These are phyloP conservation scores for Raddia guianensis DNA, from an alignment of 176 grass and related monocot genomes.

Conservation along the genomic window DNA sequence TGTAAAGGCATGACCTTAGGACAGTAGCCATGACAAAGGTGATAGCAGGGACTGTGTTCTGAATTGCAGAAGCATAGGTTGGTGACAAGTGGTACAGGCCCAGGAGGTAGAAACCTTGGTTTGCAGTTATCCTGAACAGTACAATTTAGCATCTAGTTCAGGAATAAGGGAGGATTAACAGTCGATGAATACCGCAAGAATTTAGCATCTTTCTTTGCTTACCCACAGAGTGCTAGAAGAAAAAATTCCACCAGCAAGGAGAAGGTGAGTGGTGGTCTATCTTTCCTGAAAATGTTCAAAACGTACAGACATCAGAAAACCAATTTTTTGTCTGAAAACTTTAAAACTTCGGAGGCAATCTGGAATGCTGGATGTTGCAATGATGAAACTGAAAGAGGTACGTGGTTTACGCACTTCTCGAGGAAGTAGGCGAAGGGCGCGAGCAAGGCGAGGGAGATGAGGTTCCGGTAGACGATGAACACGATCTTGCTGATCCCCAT, in stretches of 20 bases:
- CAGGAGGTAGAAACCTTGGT: conserved; percentile 97
- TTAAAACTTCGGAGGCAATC: neutral
- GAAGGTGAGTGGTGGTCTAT: conserved; percentile 83
- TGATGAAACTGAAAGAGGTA: neutral
- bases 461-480: conserved; percentile 86
- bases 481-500: conserved; percentile 95
- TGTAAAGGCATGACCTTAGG: conserved; percentile 45
- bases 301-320: neutral
- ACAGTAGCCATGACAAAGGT: conserved; percentile 80
- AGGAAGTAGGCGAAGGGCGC: conserved; percentile 96
- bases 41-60: conserved; percentile 85
- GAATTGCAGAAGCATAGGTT: conserved; percentile 94
- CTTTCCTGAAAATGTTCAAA: conserved; percentile 56
- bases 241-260: conserved; percentile 87
- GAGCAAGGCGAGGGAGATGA: conserved; percentile 84
- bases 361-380: neutral
- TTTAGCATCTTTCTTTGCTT: conserved; percentile 36
- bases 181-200: neutral
- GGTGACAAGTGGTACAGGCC: conserved; percentile 87
- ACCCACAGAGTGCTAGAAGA: conserved; percentile 82
- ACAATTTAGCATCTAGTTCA: neutral
- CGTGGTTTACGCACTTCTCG: conserved; percentile 64
- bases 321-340: neutral
- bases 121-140: conserved; percentile 77
- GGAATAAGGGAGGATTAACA: neutral